phyloP scores from a whole-genome alignment of 768 basidiomycete species.

The Tephrocybe sp. region DNA sequence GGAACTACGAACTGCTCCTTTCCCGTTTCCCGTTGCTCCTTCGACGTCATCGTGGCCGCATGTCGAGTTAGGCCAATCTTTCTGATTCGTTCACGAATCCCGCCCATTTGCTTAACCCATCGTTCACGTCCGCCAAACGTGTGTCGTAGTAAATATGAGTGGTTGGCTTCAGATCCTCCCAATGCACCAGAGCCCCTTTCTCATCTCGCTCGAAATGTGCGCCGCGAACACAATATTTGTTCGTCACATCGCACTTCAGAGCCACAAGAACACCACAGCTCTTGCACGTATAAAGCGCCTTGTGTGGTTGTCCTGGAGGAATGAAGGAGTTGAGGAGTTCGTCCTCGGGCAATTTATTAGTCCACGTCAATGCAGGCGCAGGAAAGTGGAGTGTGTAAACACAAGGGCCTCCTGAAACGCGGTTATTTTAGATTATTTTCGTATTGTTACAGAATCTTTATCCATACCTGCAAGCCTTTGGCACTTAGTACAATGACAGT shows the following conservation, averaged over 20 bases:
- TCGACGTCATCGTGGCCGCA: constrained; percentile 15
- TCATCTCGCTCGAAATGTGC: constrained; percentile 51
- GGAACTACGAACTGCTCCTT: too few species aligned
- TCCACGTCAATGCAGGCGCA: constrained; percentile 52
- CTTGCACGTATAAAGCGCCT: constrained; percentile 62
- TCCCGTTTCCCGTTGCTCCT: too few species aligned
- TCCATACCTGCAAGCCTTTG: constrained; percentile 56
- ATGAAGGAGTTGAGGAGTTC: constrained; percentile 45
- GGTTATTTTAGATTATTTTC: too few species aligned
- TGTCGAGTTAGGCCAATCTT: too few species aligned
- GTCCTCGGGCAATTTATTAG: constrained; percentile 33
- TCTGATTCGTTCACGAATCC: constrained; percentile 56
- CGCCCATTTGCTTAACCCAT: constrained; percentile 60
- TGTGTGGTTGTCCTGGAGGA: constrained; percentile 50
- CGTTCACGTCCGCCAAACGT: constrained; percentile 48
- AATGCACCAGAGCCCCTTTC: constrained; percentile 46
- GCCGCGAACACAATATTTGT: constrained; percentile 58
- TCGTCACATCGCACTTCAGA: constrained; percentile 46
- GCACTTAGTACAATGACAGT: constrained; percentile 71
- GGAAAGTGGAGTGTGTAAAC: constrained; percentile 60
- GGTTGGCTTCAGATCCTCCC: constrained; percentile 43
- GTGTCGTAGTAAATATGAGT: not conserved
- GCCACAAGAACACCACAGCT: constrained; percentile 54
- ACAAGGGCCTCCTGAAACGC: constrained; percentile 50
- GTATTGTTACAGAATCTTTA: too few species aligned